Percentiles rank a stretch among this genome's conserved stretches.
phyloP scores from a whole-genome alignment of 2,329 filamentous ascomycete species.

The Diaporthe australafricana region DNA sequence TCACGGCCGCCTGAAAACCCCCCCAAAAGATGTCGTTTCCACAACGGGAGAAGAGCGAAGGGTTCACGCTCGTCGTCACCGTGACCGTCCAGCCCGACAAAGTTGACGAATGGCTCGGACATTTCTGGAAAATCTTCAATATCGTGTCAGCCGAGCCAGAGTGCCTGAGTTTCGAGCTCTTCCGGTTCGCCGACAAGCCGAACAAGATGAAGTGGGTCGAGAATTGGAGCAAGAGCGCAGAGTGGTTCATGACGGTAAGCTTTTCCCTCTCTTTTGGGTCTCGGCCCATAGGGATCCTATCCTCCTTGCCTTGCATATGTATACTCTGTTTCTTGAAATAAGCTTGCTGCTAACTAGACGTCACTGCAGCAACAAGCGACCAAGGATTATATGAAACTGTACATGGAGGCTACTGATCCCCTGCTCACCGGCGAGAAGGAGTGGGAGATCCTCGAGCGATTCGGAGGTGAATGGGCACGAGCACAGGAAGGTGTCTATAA shows the following conservation, averaged over 20 bases:
- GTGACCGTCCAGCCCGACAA: background rate
- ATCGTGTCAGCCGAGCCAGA: background rate
- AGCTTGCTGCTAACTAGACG: too few relatives aligned
- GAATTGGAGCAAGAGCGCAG: slow-evolving; percentile 8
- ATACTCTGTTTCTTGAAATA: too few relatives aligned
- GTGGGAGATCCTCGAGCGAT: background rate
- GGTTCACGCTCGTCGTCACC: slow-evolving; percentile 6
- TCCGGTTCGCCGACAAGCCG: background rate
- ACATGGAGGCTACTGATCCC: background rate
- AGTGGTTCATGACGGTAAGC: slow-evolving; percentile 8
- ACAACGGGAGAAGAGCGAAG: background rate
- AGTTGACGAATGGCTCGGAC: background rate
- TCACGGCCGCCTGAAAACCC: background rate
- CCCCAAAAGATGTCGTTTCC: background rate
- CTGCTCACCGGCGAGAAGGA: background rate
- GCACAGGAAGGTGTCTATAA: background rate
- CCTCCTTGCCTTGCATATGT: background rate
- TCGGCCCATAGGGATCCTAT: background rate
- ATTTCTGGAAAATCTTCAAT: background rate
- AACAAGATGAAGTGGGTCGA: slow-evolving; percentile 19
- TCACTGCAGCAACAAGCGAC: background rate
- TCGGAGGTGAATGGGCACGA: background rate
- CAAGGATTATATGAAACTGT: slow-evolving; percentile 15
- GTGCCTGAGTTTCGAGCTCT: slow-evolving; percentile 19
- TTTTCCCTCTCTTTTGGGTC: background rate